Evolutionary conservation across 164 flowering plant genomes (phyloP).

Genomic region (Macadamia integrifolia): DNA sequence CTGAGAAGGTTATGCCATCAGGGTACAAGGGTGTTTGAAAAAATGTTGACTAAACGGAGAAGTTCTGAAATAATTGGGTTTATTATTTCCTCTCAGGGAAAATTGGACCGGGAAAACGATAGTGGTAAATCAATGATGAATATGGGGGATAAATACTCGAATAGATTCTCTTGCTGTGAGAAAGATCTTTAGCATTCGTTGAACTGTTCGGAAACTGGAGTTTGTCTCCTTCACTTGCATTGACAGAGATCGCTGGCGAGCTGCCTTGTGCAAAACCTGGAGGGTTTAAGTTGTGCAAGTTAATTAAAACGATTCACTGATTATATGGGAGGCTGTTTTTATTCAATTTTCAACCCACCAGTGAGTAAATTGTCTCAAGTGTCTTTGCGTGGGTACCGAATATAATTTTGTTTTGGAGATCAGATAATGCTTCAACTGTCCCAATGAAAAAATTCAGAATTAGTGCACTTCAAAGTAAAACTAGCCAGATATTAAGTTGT

Average conservation of each 20-base stretch:
- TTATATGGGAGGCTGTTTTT: not conserved
- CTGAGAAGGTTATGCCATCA: not conserved
- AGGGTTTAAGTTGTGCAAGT: not conserved
- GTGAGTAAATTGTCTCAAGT: too few species aligned
- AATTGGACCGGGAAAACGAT: too few species aligned
- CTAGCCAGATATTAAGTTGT: not conserved
- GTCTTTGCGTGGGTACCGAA: too few species aligned
- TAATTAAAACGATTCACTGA: not conserved
- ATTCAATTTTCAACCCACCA: too few species aligned
- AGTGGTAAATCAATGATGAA: too few species aligned
- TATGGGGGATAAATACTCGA: too few species aligned
- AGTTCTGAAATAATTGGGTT: too few species aligned
- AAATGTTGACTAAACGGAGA: not conserved
- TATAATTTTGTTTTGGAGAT: not conserved
- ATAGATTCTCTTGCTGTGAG: too few species aligned
- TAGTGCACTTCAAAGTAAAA: not conserved
- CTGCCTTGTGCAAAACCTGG: not conserved
- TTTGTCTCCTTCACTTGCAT: too few species aligned
- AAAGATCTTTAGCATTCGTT: too few species aligned
- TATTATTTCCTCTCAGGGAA: too few species aligned
- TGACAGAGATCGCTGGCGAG: not conserved
- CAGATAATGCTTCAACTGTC: not conserved
- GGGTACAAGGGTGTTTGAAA: not conserved
- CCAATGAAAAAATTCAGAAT: not conserved
- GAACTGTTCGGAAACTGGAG: too few species aligned